Conservation (phyloP, 2,329 filamentous ascomycete genomes). For the Mycosphaerella sp. region DNA sequence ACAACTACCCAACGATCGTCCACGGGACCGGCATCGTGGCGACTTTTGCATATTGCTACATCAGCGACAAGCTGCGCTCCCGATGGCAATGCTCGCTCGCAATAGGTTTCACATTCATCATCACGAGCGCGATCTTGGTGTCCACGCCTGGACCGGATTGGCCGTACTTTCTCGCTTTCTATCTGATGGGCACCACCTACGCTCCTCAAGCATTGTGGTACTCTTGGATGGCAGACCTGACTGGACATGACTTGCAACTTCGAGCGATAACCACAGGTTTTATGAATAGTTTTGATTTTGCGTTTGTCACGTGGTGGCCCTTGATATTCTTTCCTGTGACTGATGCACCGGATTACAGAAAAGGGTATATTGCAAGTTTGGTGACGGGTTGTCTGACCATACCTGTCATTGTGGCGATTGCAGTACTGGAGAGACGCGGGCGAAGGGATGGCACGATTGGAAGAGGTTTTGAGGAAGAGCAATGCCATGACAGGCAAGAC, state of each 20-base stretch:
- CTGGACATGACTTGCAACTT: conserved; percentile 38
- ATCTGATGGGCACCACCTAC: conserved; percentile 42
- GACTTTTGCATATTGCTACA: conserved; percentile 38
- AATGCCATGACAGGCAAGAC: neutral
- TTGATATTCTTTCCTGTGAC: conserved; percentile 21
- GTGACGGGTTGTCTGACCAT: conserved; percentile 17
- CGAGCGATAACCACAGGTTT: conserved; percentile 40
- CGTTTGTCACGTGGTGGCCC: conserved; percentile 21
- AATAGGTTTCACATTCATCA: conserved; percentile 41
- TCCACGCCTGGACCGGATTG: conserved; percentile 32
- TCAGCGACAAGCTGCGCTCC: conserved; percentile 41
- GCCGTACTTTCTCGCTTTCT: conserved; percentile 43
- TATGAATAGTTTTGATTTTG: conserved; percentile 21
- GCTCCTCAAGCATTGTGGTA: conserved; percentile 46
- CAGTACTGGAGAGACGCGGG: conserved; percentile 11
- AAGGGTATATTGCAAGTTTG: conserved; percentile 22
- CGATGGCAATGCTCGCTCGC: conserved; percentile 42
- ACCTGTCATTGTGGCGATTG: conserved; percentile 15
- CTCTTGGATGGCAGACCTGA: conserved; percentile 44
- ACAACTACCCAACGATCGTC: conserved; percentile 42
- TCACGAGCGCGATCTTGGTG: conserved; percentile 38
- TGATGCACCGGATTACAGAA: conserved; percentile 22
- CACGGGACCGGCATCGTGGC: conserved; percentile 41
- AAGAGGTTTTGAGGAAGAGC: neutral
- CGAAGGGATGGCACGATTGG: conserved; percentile 9